Percentiles rank a stretch among this genome's conserved stretches.
Evolutionary conservation across 2,329 filamentous ascomycete genomes (phyloP).

Genomic region (Clarireedia homoeocarpa): DNA sequence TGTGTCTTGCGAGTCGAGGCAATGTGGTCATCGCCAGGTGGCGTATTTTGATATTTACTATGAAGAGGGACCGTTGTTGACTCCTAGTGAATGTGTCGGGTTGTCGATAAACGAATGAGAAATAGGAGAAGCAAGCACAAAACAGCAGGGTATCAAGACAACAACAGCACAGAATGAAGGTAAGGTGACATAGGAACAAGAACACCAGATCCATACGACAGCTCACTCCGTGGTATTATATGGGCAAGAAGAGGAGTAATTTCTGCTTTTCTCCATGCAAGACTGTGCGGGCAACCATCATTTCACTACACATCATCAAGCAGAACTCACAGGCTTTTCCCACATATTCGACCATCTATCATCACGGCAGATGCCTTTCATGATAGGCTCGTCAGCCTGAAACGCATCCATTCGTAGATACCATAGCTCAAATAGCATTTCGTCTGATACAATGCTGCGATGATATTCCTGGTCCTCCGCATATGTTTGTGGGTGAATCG

Average conservation of each 20-base stretch:
- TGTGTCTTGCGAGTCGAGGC: too few relatives aligned
- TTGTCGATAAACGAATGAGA: neutral
- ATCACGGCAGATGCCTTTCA: neutral
- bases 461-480: neutral
- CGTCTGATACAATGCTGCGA: neutral
- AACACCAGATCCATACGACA: neutral
- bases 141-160: neutral
- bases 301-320: neutral
- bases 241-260: neutral
- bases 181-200: neutral
- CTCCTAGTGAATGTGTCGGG: neutral
- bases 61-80: neutral
- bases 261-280: neutral
- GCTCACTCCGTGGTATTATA: neutral
- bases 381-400: neutral
- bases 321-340: neutral
- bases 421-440: neutral
- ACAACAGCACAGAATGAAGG: neutral
- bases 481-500: neutral
- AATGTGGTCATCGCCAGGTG: neutral
- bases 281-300: neutral
- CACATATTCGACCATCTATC: conserved; percentile 3
- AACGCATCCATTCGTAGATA: neutral
- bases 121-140: neutral
- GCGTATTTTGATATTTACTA: neutral